Conservation (phyloP, 768 basidiomycete genomes). For the Tylopilus sp. region DNA sequence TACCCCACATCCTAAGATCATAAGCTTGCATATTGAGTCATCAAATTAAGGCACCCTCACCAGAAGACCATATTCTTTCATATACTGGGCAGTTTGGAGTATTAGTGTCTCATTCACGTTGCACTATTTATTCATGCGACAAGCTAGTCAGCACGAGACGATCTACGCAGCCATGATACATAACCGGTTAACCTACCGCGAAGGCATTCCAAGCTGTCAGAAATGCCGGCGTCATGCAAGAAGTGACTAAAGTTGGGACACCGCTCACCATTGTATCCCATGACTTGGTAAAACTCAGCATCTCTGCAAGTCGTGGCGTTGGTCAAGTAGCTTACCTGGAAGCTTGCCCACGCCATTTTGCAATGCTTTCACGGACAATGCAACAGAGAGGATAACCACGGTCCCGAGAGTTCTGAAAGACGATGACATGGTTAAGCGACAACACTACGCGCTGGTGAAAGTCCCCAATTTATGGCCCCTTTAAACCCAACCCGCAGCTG, state of each 20-base stretch:
- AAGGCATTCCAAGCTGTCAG: constrained; percentile 63
- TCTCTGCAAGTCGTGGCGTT: background rate
- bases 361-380: constrained; percentile 16
- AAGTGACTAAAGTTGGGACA: background rate
- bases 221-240: constrained; percentile 1
- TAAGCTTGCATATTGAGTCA: background rate
- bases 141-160: background rate
- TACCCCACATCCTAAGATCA: constrained; percentile 50
- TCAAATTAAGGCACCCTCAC: constrained; percentile 25
- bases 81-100: constrained; percentile 45
- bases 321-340: constrained; percentile 20
- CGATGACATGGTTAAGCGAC: background rate
- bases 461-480: background rate
- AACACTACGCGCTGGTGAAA: background rate
- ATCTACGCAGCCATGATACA: background rate
- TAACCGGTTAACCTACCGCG: constrained; percentile 46
- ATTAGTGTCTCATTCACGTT: constrained; percentile 53
- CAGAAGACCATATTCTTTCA: constrained; percentile 50
- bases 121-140: constrained; percentile 39
- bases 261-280: constrained; percentile 31
- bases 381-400: constrained; percentile 12
- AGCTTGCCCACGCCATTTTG: constrained; percentile 31
- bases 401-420: constrained; percentile 5
- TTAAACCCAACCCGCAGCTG: too few species aligned
- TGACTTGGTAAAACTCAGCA: constrained; percentile 21